These are phyloP conservation scores for Saussurea involucrata DNA, from an alignment of 129 eudicot genomes.

Conservation along the genomic window DNA sequence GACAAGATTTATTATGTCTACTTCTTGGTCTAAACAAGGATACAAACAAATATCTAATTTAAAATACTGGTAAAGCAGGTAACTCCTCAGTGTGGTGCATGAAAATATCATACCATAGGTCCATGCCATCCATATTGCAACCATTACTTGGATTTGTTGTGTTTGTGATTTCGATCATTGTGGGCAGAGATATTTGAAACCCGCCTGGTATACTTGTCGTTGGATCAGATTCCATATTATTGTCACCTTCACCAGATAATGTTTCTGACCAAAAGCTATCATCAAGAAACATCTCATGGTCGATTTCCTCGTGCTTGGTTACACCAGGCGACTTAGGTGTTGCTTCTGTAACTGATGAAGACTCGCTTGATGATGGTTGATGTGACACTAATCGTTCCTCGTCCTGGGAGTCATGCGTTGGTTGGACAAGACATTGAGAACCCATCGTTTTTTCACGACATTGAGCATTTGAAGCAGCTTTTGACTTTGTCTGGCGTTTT, in stretches of 20 bases:
- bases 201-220: background rate
- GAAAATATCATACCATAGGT: slow-evolving; percentile 68
- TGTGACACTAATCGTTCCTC: slow-evolving; percentile 1
- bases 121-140: slow-evolving; percentile 38
- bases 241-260: slow-evolving; percentile 20
- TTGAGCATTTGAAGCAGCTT: slow-evolving; percentile 8
- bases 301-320: slow-evolving; percentile 18
- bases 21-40: background rate
- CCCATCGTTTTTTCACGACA: background rate
- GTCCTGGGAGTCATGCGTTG: background rate
- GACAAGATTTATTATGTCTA: background rate
- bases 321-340: slow-evolving; percentile 14
- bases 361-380: slow-evolving; percentile 48
- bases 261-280: slow-evolving; percentile 61
- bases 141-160: background rate
- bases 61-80: slow-evolving; percentile 61
- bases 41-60: slow-evolving; percentile 13
- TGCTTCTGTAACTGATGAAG: slow-evolving; percentile 47
- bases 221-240: background rate
- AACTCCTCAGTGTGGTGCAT: slow-evolving; percentile 44
- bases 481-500: slow-evolving; percentile 16
- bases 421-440: background rate
- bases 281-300: slow-evolving; percentile 41
- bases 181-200: slow-evolving; percentile 14
- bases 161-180: background rate